Evolutionary conservation across 495 filamentous ascomycete species (phyloP), one percentile per base, ranked within the genome.

Genomic region (Bryoglossum gracile): DNA sequence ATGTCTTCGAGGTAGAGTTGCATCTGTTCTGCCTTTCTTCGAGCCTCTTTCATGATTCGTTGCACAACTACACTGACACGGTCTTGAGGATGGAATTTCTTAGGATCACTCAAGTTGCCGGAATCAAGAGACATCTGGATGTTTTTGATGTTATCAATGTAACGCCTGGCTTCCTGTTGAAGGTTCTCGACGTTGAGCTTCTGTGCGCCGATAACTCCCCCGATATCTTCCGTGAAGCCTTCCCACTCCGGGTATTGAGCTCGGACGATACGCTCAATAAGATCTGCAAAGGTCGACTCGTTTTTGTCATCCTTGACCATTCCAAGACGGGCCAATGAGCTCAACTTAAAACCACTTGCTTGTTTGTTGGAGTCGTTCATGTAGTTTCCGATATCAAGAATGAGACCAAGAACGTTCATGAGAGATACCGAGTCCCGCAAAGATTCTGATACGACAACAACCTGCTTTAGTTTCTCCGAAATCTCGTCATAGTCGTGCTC

Each of bases 251-350:
- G 87, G 56, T 96, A 97, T 64, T 96, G 92, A 54, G 84, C 89
- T 23, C 92, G 84, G 35, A 98, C 91, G 54, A 96, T 95, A 54
- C 91, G 85, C 65, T 98, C 92, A n/a, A 97, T 88, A 30, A 95
- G 76, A 65, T 98, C 92, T 32, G 90, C 89, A 62, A 98, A 90
- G 2, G 87, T 95, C 3, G 86, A 87, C 63, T 97, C 84, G 60
- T 98, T 98, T 78, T 96, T 95, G 69, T 94, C 89, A 57, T 98
- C 92, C 67, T 98, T 98, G 48, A 97, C 87, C 87, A 97, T 98
- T 22, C 85, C 92, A 25, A 98, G 72, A 19, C 92, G 80, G 30
- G 87, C 86, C n/a, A 98, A 82, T 0, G 92, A 94, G 56, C 89
- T 89, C 19, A 98, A 78, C 67, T 98, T 98, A 82, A 98, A 98